Percentiles rank a stretch among this genome's conserved stretches.
These are phyloP conservation scores for Wickerhamomyces strasburgensis DNA, from an alignment of 805 yeast genomes.

Conservation along the genomic window DNA sequence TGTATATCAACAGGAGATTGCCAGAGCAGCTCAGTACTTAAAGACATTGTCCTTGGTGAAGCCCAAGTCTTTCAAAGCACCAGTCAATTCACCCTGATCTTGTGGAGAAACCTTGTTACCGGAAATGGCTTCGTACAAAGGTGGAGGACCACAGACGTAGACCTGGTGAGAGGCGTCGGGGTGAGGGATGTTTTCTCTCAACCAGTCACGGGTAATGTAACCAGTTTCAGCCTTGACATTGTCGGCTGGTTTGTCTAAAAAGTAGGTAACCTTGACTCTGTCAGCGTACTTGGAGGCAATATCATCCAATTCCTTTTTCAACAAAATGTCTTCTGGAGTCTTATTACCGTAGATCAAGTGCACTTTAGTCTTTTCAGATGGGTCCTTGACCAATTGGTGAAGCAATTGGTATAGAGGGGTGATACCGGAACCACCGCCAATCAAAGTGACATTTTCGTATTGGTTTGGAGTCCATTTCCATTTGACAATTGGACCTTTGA, in stretches of 20 bases:
- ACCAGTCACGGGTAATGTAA: constrained; percentile 69
- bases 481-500: constrained; percentile 92
- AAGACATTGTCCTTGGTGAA: constrained; percentile 82
- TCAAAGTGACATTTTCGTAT: constrained; percentile 69
- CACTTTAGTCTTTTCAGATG: constrained; percentile 85
- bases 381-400: constrained; percentile 70
- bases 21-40: constrained; percentile 53
- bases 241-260: constrained; percentile 58
- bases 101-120: constrained; percentile 80
- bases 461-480: constrained; percentile 89
- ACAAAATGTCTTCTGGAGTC: constrained; percentile 72
- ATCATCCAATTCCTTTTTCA: constrained; percentile 71
- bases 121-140: constrained; percentile 79
- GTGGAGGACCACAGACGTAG: constrained; percentile 95
- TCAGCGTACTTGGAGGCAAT: constrained; percentile 65
- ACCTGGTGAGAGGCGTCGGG: constrained; percentile 68
- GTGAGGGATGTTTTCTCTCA: constrained; percentile 55
- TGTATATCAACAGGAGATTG: too few species aligned
- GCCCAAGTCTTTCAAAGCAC: constrained; percentile 84
- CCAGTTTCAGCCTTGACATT: constrained; percentile 56
- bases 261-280: constrained; percentile 72
- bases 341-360: constrained; percentile 76
- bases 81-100: constrained; percentile 93
- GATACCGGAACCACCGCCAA: constrained; percentile 97
- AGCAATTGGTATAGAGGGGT: constrained; percentile 91